These are phyloP conservation scores for Purpureocillium takamizusanense DNA, from an alignment of 2,329 filamentous ascomycete species.

Conservation along the genomic window DNA sequence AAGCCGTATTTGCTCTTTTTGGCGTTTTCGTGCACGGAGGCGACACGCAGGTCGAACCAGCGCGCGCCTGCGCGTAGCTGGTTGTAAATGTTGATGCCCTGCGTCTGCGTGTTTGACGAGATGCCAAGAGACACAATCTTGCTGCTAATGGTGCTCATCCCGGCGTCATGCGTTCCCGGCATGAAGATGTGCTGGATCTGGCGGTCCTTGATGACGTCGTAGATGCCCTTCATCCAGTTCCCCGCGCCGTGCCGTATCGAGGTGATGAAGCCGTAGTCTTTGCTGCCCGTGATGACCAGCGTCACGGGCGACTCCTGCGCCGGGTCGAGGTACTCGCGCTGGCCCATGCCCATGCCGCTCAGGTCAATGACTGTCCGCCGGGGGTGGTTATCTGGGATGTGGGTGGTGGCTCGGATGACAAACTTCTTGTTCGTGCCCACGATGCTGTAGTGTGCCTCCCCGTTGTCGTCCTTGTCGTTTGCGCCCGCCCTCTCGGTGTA, in stretches of 20 bases:
- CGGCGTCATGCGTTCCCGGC: constrained; percentile 38
- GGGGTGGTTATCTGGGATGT: constrained; percentile 16
- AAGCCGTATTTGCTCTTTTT: constrained; percentile 18
- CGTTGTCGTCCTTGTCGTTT: constrained; percentile 15
- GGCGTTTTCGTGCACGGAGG: constrained; percentile 13
- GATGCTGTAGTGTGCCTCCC: constrained; percentile 21
- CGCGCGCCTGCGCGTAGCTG: constrained; percentile 36
- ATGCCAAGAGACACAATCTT: constrained; percentile 24
- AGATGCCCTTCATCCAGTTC: constrained; percentile 23
- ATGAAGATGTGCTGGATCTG: constrained; percentile 35
- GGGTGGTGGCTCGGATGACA: constrained; percentile 18
- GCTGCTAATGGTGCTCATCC: constrained; percentile 33
- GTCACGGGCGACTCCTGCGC: constrained; percentile 19
- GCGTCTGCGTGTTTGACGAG: constrained; percentile 33
- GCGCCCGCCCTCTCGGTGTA: constrained; percentile 12
- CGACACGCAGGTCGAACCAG: constrained; percentile 38
- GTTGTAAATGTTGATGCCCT: constrained; percentile 32
- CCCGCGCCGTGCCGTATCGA: constrained; percentile 17
- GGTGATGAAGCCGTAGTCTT: constrained; percentile 19
- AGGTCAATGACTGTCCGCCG: constrained; percentile 18
- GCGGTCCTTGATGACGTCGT: constrained; percentile 24
- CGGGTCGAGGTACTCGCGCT: constrained; percentile 22
- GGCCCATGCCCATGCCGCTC: constrained; percentile 21
- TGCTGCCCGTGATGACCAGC: constrained; percentile 24
- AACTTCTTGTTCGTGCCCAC: constrained; percentile 20